Percentiles rank a stretch among this genome's conserved stretches.
Evolutionary conservation across 1,284 basidiomycete genomes (phyloP).

Genomic region (Mycena citricolor): DNA sequence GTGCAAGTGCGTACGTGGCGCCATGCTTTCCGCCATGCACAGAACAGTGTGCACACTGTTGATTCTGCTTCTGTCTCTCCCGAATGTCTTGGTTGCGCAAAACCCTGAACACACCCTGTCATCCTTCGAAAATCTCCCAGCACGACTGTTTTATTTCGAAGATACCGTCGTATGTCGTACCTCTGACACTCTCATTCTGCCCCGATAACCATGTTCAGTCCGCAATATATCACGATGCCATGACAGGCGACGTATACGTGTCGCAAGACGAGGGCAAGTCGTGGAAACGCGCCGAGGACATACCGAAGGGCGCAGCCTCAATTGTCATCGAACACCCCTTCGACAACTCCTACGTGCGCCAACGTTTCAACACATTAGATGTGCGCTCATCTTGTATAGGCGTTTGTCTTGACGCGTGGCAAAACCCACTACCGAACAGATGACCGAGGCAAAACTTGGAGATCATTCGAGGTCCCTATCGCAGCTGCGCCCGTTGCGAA

Average conservation of each 20-base stretch:
- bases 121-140: slow-evolving; percentile 73
- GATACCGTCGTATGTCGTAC: slow-evolving; percentile 78
- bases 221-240: slow-evolving; percentile 81
- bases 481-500: slow-evolving; percentile 56
- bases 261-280: slow-evolving; percentile 89
- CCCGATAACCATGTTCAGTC: slow-evolving; percentile 43
- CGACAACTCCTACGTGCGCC: slow-evolving; percentile 70
- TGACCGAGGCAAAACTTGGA: slow-evolving; percentile 86
- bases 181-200: slow-evolving; percentile 7
- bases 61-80: slow-evolving; percentile 10
- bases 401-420: slow-evolving; percentile 76
- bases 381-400: slow-evolving; percentile 43
- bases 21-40: no score
- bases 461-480: slow-evolving; percentile 69
- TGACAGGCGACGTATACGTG: slow-evolving; percentile 69
- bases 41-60: no score
- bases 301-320: slow-evolving; percentile 62
- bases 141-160: slow-evolving; percentile 89
- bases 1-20: no score
- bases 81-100: slow-evolving; percentile 27
- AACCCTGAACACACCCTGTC: slow-evolving; percentile 41
- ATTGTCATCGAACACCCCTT: slow-evolving; percentile 89
- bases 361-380: background rate
- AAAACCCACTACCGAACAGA: slow-evolving; percentile 82
- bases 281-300: slow-evolving; percentile 66